Base-by-base conservation (phyloP, 345 rosid genomes). In the Viola odorata region DNA sequence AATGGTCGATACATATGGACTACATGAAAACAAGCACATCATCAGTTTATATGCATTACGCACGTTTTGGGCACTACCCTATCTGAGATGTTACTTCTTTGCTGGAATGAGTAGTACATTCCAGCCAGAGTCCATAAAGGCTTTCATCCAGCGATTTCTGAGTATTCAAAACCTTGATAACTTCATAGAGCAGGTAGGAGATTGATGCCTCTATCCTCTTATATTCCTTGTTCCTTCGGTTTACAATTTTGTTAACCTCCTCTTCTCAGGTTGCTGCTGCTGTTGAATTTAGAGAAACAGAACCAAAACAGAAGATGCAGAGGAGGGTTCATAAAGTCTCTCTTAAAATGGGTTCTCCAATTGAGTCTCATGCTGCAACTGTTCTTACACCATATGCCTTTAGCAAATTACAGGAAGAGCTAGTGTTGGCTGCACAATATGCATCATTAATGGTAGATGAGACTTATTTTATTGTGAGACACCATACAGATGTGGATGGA, bases 301-400 rank as follows among this genome's bases (percentile, higher is more conserved):
- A 73, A 70, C 49, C 69, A n/a, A 78, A 74, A 68, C 78, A 74
- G 53, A 76, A 81, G 77, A 64, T 61, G 62, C 84, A 71, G 13
- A 41, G 54, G 10, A 81, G 73, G 66, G 45, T 56, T 55, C 80
- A 64, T 15, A 77, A 73, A 62, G 68, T 81, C 62, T 49, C 68
- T 69, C 80, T 72, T 17, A 76, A 76, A 75, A 78, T 77, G 12
- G 85, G 85, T 39, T 80, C 87, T 37, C 90, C 90, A n/a, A 80
- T 84, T 53, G 90, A 84, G 66, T 76, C 81, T 36, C 87, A 85
- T 60, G 79, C 87, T 16, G 84, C 82, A 58, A 45, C 73, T 40
- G 45, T 82, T 61, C 81, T 85, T 63, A 77, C 87, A 3, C 87
- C 87, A 7, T 69, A 80, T 63, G 87, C 85, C 55, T 82, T 80